phyloP scores from a whole-genome alignment of 352 stramenopile species.

The Nothophytophthora sp. region DNA sequence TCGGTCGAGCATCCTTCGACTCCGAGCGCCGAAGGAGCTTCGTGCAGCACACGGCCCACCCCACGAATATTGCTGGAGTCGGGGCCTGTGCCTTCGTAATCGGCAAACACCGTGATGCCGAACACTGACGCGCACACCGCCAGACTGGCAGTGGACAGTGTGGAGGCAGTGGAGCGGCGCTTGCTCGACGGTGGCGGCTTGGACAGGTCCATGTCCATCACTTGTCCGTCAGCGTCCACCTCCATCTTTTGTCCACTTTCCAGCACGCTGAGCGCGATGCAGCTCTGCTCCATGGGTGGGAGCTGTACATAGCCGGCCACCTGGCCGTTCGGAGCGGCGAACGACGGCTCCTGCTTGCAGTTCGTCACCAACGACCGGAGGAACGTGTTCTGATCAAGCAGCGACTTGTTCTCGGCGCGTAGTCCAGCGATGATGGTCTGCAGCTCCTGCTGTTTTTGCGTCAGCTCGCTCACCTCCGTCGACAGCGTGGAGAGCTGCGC shows the following conservation, averaged over 20 bases:
- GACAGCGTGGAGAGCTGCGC: slow-evolving; percentile 63
- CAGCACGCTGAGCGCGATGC: slow-evolving; percentile 23
- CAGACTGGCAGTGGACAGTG: slow-evolving; percentile 58
- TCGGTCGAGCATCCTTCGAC: slow-evolving; percentile 27
- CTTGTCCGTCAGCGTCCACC: slow-evolving; percentile 15
- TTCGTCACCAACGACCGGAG: slow-evolving; percentile 71
- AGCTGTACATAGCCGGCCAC: slow-evolving; percentile 24
- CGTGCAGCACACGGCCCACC: slow-evolving; percentile 63
- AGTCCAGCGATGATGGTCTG: slow-evolving; percentile 69
- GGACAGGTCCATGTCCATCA: slow-evolving; percentile 16
- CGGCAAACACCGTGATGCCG: slow-evolving; percentile 69
- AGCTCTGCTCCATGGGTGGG: slow-evolving; percentile 23
- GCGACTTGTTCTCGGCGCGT: slow-evolving; percentile 78
- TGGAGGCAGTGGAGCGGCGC: slow-evolving; percentile 35
- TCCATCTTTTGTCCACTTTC: slow-evolving; percentile 30
- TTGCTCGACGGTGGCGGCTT: slow-evolving; percentile 31
- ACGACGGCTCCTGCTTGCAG: slow-evolving; percentile 32
- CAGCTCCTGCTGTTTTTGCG: slow-evolving; percentile 69
- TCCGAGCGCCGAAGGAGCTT: slow-evolving; percentile 41
- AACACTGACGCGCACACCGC: slow-evolving; percentile 76
- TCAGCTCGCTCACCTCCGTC: slow-evolving; percentile 59
- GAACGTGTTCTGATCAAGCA: slow-evolving; percentile 78
- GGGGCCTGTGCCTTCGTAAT: slow-evolving; percentile 42
- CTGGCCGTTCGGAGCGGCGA: slow-evolving; percentile 8
- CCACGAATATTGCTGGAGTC: slow-evolving; percentile 48